Evolutionary conservation across 1,139 yeast species (phyloP).

Genomic region (Wickerhamomyces sp.): DNA sequence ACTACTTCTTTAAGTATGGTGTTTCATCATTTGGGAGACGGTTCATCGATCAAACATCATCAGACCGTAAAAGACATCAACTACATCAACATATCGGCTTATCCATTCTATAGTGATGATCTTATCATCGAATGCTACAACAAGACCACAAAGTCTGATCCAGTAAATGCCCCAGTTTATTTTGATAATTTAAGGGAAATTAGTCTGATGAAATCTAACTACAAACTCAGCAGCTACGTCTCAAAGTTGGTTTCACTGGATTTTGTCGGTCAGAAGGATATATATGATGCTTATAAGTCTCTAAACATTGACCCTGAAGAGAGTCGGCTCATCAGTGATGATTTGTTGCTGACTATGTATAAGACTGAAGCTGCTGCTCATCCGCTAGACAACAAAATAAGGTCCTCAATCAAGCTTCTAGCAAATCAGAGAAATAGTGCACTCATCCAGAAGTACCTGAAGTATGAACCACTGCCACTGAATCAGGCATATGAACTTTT

Average conservation of each 20-base stretch:
- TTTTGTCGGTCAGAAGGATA: conserved; percentile 56
- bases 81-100: conserved; percentile 53
- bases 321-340: conserved; percentile 34
- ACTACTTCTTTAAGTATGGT: conserved; percentile 32
- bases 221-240: conserved; percentile 46
- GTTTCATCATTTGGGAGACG: conserved; percentile 40
- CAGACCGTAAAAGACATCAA: conserved; percentile 20
- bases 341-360: conserved; percentile 43
- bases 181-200: conserved; percentile 60
- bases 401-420: conserved; percentile 38
- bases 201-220: conserved; percentile 41
- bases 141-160: conserved; percentile 48
- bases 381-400: conserved; percentile 31
- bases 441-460: conserved; percentile 39
- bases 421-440: conserved; percentile 43
- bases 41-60: conserved; percentile 25
- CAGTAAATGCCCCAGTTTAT: conserved; percentile 49
- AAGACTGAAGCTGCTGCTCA: conserved; percentile 34
- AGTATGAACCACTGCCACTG: conserved; percentile 49
- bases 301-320: conserved; percentile 44
- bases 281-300: conserved; percentile 46
- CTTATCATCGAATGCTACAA: conserved; percentile 60
- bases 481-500: conserved; percentile 57
- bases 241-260: conserved; percentile 51
- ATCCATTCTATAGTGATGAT: conserved; percentile 57